phyloP scores from a whole-genome alignment of 164 flowering plant genomes.

The Taxillus chinensis region DNA sequence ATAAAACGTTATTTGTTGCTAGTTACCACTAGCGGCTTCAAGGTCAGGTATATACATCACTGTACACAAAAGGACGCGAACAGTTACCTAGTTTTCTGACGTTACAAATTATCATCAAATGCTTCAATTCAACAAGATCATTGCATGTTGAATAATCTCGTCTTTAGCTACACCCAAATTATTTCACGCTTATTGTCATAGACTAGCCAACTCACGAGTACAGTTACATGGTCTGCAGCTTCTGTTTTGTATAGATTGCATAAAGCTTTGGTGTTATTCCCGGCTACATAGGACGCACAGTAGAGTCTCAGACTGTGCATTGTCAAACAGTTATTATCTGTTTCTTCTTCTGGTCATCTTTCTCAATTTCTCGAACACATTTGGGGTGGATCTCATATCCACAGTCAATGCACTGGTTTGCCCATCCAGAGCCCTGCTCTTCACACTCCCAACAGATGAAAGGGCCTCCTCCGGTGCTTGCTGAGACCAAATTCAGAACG shows the following conservation, averaged over 20 bases:
- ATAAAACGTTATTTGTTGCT: too few relatives aligned
- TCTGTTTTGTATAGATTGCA: too few relatives aligned
- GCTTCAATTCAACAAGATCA: not conserved
- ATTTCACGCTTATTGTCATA: not conserved
- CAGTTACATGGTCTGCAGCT: not conserved
- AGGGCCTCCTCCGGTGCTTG: not conserved
- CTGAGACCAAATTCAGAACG: constrained; percentile 1
- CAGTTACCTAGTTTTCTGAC: not conserved
- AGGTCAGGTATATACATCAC: too few relatives aligned
- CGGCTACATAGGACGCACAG: too few relatives aligned
- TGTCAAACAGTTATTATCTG: not conserved
- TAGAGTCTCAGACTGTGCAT: too few relatives aligned
- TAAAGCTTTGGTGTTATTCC: too few relatives aligned
- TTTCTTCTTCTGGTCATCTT: not conserved
- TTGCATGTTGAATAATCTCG: not conserved
- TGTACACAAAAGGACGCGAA: too few relatives aligned
- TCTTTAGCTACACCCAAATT: too few relatives aligned
- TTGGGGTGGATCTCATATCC: constrained; percentile 3
- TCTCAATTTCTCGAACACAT: not conserved
- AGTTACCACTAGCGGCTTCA: too few relatives aligned
- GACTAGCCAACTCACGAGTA: not conserved
- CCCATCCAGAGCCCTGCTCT: not conserved
- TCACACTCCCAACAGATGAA: constrained; percentile 1
- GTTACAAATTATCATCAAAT: not conserved
- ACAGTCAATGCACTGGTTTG: not conserved